A percentile compares a stretch with the other conserved stretches of the same genome.
Evolutionary conservation across 371 early-diverging fungal species (phyloP).

Genomic region (Rhizopus microsporus): DNA sequence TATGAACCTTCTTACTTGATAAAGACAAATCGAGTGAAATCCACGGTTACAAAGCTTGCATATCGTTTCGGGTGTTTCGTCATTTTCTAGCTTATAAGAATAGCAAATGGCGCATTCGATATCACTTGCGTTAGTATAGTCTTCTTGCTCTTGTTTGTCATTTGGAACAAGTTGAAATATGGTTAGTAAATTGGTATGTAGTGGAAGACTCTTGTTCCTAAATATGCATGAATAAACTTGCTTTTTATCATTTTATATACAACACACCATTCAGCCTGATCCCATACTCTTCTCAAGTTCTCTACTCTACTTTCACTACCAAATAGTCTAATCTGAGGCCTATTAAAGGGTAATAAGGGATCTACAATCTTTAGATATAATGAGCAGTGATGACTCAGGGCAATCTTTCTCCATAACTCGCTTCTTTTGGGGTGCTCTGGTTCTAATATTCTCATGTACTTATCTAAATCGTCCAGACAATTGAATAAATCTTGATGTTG

Average conservation of each 20-base stretch:
- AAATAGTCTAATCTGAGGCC: conserved; percentile 39
- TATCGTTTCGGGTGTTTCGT: conserved; percentile 32
- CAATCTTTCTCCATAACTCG: conserved; percentile 45
- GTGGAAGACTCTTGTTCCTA: conserved; percentile 9
- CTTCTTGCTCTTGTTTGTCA: conserved; percentile 5
- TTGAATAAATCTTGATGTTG: conserved; percentile 33
- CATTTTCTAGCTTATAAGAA: conserved; percentile 34
- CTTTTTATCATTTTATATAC: background rate
- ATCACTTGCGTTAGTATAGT: conserved; percentile 20
- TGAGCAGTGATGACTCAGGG: conserved; percentile 46
- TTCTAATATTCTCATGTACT: conserved; percentile 38
- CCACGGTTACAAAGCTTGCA: conserved; percentile 44
- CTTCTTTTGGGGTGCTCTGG: conserved; percentile 36
- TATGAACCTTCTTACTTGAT: conserved; percentile 24
- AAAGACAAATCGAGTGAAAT: conserved; percentile 43
- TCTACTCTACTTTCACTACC: conserved; percentile 38
- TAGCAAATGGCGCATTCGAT: conserved; percentile 51
- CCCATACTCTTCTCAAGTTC: conserved; percentile 28
- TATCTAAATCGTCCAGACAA: conserved; percentile 46
- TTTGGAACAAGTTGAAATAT: conserved; percentile 11
- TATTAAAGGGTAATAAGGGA: conserved; percentile 19
- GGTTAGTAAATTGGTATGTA: conserved; percentile 8
- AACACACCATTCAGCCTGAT: conserved; percentile 15
- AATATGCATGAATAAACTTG: background rate
- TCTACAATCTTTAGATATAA: conserved; percentile 35